Percentiles rank a stretch among this genome's conserved stretches.
phyloP scores from a whole-genome alignment of 2,329 filamentous ascomycete species.

The Raffaelea ambrosiae region DNA sequence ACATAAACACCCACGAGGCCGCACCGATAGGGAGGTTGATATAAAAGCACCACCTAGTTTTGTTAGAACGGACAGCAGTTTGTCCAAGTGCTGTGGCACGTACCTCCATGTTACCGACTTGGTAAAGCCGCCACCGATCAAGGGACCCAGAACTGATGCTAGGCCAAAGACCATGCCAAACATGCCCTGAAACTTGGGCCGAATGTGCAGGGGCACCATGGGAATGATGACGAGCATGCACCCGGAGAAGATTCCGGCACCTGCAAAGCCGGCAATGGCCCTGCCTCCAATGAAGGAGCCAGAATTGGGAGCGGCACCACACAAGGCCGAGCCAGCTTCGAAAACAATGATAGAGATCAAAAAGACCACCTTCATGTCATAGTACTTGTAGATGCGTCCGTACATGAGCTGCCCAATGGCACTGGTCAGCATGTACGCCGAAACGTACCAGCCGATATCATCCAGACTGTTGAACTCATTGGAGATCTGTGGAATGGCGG shows the following conservation, averaged over 20 bases:
- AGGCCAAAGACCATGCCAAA: conserved; percentile 26
- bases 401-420: conserved; percentile 19
- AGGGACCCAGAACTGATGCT: conserved; percentile 23
- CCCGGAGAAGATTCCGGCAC: conserved; percentile 28
- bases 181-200: conserved; percentile 24
- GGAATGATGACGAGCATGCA: conserved; percentile 23
- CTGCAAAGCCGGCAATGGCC: conserved; percentile 27
- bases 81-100: conserved; percentile 7
- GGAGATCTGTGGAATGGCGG: conserved; percentile 22
- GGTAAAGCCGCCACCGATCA: conserved; percentile 28
- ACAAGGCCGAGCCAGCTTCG: conserved; percentile 29
- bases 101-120: conserved; percentile 24
- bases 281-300: conserved; percentile 29
- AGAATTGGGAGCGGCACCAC: conserved; percentile 28
- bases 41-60: background rate
- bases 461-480: conserved; percentile 3
- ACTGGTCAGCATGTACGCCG: conserved; percentile 2
- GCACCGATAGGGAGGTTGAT: background rate
- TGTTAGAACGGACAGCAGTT: background rate
- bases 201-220: conserved; percentile 21
- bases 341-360: conserved; percentile 22
- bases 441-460: conserved; percentile 8
- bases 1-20: background rate
- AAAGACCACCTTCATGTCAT: conserved; percentile 22
- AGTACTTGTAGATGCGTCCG: conserved; percentile 30